Evolutionary conservation across 2,329 filamentous ascomycete genomes (phyloP).

Genomic region (Xylariomycetidae sp.): DNA sequence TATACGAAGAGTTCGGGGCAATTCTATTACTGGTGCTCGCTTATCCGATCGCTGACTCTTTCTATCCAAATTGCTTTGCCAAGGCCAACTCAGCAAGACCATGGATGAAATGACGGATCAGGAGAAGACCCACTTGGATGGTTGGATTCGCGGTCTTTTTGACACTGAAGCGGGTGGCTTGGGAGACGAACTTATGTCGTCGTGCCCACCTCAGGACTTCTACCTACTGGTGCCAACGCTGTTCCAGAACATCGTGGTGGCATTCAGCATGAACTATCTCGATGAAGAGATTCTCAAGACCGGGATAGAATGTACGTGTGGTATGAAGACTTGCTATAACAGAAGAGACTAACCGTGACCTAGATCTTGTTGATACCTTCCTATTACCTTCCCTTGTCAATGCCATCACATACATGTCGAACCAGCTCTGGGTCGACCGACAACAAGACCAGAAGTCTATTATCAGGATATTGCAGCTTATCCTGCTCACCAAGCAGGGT

Average conservation of each 20-base stretch:
- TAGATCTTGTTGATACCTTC: constrained; percentile 76
- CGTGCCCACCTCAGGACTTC: constrained; percentile 77
- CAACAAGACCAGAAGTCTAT: constrained; percentile 60
- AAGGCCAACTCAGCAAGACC: constrained; percentile 52
- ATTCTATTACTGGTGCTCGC: constrained; percentile 70
- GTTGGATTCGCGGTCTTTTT: constrained; percentile 76
- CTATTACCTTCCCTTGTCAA: constrained; percentile 73
- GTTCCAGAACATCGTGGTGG: constrained; percentile 70
- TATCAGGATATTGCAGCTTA: constrained; percentile 66
- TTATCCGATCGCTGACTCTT: constrained; percentile 56
- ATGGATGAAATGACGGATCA: constrained; percentile 58
- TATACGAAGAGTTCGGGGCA: constrained; percentile 81
- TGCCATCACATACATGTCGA: constrained; percentile 66
- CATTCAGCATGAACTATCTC: constrained; percentile 60
- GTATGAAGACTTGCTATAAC: background rate
- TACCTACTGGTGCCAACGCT: constrained; percentile 73
- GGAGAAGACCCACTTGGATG: constrained; percentile 62
- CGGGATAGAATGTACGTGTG: constrained; percentile 66
- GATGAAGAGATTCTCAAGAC: constrained; percentile 67
- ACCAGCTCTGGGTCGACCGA: constrained; percentile 64
- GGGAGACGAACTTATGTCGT: constrained; percentile 75
- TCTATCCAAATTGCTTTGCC: constrained; percentile 62
- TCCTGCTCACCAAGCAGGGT: constrained; percentile 65
- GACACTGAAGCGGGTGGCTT: constrained; percentile 69
- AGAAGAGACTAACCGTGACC: too few species aligned